These are phyloP conservation scores for Rhodotorula kratochvilovae DNA, from an alignment of 768 basidiomycete genomes.

Conservation along the genomic window DNA sequence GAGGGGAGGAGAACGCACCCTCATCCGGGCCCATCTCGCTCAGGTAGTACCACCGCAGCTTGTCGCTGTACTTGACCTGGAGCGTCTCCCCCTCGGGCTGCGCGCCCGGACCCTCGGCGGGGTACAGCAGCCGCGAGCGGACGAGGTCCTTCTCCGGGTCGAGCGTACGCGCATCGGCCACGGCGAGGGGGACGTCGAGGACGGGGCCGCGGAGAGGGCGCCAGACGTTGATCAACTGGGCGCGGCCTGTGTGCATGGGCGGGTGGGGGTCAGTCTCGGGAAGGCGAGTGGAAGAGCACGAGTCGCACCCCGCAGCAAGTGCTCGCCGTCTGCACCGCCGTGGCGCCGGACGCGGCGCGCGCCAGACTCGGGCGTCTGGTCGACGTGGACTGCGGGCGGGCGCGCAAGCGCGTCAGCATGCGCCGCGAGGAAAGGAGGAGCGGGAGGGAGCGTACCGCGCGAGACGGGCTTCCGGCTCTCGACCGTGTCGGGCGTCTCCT, in stretches of 20 bases:
- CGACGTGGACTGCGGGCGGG: constrained; percentile 51
- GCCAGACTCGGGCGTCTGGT: constrained; percentile 51
- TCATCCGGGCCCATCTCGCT: constrained; percentile 28
- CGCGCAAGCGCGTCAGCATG: too few species aligned
- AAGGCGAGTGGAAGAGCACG: background rate
- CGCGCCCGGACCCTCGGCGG: constrained; percentile 3
- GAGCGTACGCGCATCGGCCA: constrained; percentile 25
- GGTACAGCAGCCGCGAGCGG: constrained; percentile 23
- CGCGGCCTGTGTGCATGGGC: background rate
- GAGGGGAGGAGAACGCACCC: background rate
- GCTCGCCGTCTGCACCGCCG: constrained; percentile 51
- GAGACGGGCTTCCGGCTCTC: constrained; percentile 27
- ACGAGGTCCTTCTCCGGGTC: constrained; percentile 3
- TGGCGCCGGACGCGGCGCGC: constrained; percentile 50
- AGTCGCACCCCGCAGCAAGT: constrained; percentile 46
- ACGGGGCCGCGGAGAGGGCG: constrained; percentile 31
- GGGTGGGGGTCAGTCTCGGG: background rate
- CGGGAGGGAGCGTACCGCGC: background rate
- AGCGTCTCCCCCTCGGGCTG: constrained; percentile 32
- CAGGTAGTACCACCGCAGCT: constrained; percentile 32
- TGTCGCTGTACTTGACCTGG: background rate
- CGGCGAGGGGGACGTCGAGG: constrained; percentile 29
- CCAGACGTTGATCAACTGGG: constrained; percentile 38
- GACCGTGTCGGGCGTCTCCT: constrained; percentile 31
- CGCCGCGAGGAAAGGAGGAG: too few species aligned